Evolutionary conservation across 164 flowering plant genomes (phyloP).

Genomic region (Chloranthus sessilifolius): DNA sequence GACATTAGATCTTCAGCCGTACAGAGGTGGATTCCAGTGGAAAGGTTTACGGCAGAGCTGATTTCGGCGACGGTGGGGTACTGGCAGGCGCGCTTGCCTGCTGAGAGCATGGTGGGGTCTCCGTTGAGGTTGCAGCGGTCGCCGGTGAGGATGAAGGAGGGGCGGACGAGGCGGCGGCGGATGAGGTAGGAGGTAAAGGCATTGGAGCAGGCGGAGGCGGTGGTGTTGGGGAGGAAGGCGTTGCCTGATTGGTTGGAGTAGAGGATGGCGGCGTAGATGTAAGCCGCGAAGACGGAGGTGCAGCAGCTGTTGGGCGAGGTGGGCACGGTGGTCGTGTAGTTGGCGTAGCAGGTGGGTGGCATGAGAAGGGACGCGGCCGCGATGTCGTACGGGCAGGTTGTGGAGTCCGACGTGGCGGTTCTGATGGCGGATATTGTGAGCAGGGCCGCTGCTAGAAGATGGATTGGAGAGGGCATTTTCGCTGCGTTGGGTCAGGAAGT

Average conservation of each 20-base stretch:
- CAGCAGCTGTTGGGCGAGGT: constrained; percentile 11
- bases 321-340: constrained; percentile 9
- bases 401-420: background rate
- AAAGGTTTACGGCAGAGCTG: constrained; percentile 9
- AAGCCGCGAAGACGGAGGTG: constrained; percentile 13
- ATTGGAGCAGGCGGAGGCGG: constrained; percentile 12
- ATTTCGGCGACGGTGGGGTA: constrained; percentile 12
- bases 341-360: constrained; percentile 14
- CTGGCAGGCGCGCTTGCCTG: constrained; percentile 18
- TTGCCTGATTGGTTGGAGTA: constrained; percentile 10
- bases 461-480: background rate
- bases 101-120: constrained; percentile 6
- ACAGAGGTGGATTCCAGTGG: constrained; percentile 1
- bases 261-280: constrained; percentile 10
- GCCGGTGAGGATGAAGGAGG: constrained; percentile 5
- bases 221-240: constrained; percentile 12
- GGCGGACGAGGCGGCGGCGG: constrained; percentile 11
- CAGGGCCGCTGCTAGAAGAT: constrained; percentile 3
- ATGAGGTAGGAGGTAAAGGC: constrained; percentile 7
- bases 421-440: background rate
- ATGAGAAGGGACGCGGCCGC: constrained; percentile 5
- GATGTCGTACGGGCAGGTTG: constrained; percentile 17
- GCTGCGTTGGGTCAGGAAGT: background rate
- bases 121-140: constrained; percentile 16
- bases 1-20: background rate